Evolutionary conservation across 495 filamentous ascomycete genomes (phyloP), one percentile per base, ranked within the genome.

Genomic region (Penicillium parvum): DNA sequence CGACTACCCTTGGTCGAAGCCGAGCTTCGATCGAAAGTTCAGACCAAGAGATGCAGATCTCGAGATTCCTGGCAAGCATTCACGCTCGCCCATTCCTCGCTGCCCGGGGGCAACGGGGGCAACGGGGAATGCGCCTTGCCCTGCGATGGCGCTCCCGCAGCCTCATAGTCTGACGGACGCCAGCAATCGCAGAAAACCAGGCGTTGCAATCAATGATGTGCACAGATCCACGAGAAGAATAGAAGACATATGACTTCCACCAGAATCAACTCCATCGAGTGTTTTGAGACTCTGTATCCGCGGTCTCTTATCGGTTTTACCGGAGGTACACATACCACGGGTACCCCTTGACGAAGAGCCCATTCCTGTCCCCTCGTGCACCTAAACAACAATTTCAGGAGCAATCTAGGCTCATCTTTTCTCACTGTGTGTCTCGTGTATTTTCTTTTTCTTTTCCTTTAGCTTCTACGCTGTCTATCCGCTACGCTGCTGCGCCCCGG

Each of bases 341-440:
- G 52, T 48, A 50, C 49, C 57, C 57, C 50, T 52, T 58, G 28
- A 30, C 12, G 27, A 29, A 27, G 33, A 10, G 3, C 21, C 40
- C 57, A 61, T 61, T 61, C 57, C 51, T 22, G 29, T 50, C 49
- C 45, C 44, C 42, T 50, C 51, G 26, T 58, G 49, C 22, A 37
- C 27, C 40, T 37, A 58, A 58, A 61, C 54, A 61, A 58, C 35
- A 41, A 45, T 48, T 45, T 40, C 29, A 15, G 48, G 45, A 19
- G 8, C 48, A 50, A 49, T 61, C 57, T 61, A 58, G 57, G 54
- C 50, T 42, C 35, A 47, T 46, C 41, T 58, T 57, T 52, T 58
- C 45, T 52, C 45, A 33, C 27, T 10, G n/a, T 17, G 28, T 9
- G n/a, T 38, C 28, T 36, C 33, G 34, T 48, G 22, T 47, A 36